These are phyloP conservation scores for Candida pseudoviswanathii DNA, from an alignment of 1,139 yeast species.

Conservation along the genomic window DNA sequence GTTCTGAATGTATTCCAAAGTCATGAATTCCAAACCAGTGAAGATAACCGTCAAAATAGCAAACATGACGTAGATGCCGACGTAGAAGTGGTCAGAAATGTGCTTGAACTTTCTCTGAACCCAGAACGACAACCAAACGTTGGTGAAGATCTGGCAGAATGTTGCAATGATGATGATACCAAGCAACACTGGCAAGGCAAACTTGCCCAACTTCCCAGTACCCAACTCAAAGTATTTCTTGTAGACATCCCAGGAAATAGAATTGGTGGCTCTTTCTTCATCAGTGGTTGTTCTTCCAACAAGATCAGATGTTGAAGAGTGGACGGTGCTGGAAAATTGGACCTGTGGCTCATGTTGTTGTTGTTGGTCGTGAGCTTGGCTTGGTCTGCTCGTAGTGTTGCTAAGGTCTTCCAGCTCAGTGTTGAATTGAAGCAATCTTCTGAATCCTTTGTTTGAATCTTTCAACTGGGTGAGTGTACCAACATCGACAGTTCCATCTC, in stretches of 20 bases:
- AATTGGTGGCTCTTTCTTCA: constrained; percentile 43
- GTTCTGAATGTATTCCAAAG: constrained; percentile 57
- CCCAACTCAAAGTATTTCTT: constrained; percentile 40
- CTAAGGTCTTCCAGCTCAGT: constrained; percentile 17
- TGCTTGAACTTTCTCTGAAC: constrained; percentile 28
- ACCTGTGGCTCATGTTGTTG: not conserved
- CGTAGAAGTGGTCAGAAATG: constrained; percentile 30
- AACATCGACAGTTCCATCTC: constrained; percentile 36
- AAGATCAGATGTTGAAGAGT: constrained; percentile 12
- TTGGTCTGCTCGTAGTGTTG: not conserved
- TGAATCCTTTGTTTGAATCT: constrained; percentile 26
- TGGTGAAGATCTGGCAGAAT: constrained; percentile 38
- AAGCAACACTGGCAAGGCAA: constrained; percentile 35
- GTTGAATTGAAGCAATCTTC: constrained; percentile 29
- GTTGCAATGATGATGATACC: constrained; percentile 43
- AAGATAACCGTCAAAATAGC: constrained; percentile 47
- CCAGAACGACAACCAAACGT: constrained; percentile 47
- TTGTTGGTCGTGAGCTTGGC: not conserved
- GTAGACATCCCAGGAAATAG: constrained; percentile 40
- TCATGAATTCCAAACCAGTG: constrained; percentile 52
- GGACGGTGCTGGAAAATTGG: not conserved
- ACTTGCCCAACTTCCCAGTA: constrained; percentile 38
- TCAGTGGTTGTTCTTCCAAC: constrained; percentile 34
- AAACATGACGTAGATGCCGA: constrained; percentile 36
- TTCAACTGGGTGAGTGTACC: constrained; percentile 34